Conservation (phyloP, 768 basidiomycete genomes). For the Tricholoma sp. region DNA sequence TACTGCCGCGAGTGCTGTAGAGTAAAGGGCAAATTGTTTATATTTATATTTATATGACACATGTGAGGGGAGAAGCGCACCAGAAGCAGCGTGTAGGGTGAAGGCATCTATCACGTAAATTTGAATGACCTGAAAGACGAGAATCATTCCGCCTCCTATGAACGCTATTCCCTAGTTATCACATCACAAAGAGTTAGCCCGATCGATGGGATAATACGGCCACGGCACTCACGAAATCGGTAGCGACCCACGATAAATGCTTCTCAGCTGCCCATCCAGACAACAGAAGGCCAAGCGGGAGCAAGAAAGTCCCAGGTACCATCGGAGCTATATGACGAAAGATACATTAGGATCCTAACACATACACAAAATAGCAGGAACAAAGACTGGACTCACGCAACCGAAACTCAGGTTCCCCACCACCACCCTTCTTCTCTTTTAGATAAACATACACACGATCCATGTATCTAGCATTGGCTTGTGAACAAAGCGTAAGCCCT, state of each 20-base stretch:
- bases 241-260: constrained; percentile 61
- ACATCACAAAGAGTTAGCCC: neutral
- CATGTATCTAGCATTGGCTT: constrained; percentile 49
- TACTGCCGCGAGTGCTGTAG: constrained; percentile 57
- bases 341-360: neutral
- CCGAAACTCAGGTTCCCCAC: constrained; percentile 47
- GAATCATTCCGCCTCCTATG: constrained; percentile 52
- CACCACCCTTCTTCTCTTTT: constrained; percentile 41
- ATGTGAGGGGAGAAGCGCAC: constrained; percentile 29
- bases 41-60: neutral
- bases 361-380: neutral
- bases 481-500: constrained; percentile 49
- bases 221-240: constrained; percentile 51
- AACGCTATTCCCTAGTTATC: constrained; percentile 47
- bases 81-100: constrained; percentile 62
- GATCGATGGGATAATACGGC: too few species aligned
- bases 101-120: constrained; percentile 67
- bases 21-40: neutral
- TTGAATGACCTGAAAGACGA: constrained; percentile 57
- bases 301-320: constrained; percentile 49
- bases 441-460: constrained; percentile 51
- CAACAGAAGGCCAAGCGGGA: constrained; percentile 66
- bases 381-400: constrained; percentile 34
- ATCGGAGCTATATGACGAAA: constrained; percentile 43
- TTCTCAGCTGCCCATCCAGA: constrained; percentile 65